Percentiles rank a stretch among this genome's conserved stretches.
These are phyloP conservation scores for Thelonectria blattea DNA, from an alignment of 2,329 filamentous ascomycete species.

Conservation along the genomic window DNA sequence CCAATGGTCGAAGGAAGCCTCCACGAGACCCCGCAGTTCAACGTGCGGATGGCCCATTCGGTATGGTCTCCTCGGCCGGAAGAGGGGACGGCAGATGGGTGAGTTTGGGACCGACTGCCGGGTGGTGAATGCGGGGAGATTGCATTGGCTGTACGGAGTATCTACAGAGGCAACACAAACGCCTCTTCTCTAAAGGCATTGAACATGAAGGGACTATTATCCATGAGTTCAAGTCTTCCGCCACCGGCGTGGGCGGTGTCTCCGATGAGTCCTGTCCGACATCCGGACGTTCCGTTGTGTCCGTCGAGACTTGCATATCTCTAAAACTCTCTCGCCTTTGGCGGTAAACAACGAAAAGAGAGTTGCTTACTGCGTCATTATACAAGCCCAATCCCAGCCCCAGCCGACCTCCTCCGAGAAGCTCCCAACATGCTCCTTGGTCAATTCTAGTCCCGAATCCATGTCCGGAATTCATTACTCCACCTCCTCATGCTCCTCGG, in stretches of 20 bases:
- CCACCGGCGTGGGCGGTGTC: too few species aligned
- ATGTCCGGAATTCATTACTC: neutral
- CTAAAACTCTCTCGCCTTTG: too few species aligned
- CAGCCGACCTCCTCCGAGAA: neutral
- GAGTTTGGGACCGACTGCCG: neutral
- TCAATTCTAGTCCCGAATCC: neutral
- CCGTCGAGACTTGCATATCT: too few species aligned
- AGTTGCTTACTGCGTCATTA: neutral
- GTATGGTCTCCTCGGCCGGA: constrained; percentile 14
- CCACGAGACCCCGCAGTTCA: constrained; percentile 10
- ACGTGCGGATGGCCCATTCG: constrained; percentile 7
- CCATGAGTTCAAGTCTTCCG: too few species aligned
- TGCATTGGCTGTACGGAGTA: neutral
- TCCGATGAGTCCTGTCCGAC: too few species aligned
- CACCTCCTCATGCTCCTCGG: neutral
- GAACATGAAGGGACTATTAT: too few species aligned
- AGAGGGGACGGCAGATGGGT: neutral
- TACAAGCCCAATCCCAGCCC: too few species aligned
- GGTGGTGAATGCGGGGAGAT: neutral
- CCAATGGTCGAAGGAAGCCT: constrained; percentile 1
- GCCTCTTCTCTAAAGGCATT: too few species aligned
- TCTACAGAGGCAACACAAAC: too few species aligned
- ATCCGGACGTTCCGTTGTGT: too few species aligned
- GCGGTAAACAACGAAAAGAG: too few species aligned
- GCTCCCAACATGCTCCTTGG: neutral